phyloP scores from a whole-genome alignment of 2,329 filamentous ascomycete genomes.

The Metarhizium humberi region DNA sequence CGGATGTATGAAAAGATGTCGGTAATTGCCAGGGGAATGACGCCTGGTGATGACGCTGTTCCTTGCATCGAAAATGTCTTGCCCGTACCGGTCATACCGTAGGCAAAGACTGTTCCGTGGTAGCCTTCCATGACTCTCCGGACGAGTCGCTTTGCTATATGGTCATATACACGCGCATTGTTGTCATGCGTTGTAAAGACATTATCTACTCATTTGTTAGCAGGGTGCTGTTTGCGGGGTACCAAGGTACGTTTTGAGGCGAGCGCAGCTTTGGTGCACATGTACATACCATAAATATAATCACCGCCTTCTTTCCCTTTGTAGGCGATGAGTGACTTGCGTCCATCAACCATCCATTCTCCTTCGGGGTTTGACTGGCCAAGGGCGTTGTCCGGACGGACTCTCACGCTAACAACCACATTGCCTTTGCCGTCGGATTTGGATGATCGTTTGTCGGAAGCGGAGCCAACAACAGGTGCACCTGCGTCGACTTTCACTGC shows the following conservation, averaged over 20 bases:
- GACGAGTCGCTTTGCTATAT: conserved; percentile 85
- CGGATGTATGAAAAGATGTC: conserved; percentile 99
- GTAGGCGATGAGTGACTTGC: conserved; percentile 73
- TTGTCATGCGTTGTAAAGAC: conserved; percentile 92
- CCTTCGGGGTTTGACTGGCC: conserved; percentile 55
- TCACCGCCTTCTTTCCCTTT: conserved; percentile 84
- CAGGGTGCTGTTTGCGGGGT: not conserved
- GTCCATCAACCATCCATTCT: conserved; percentile 88
- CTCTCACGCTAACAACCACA: conserved; percentile 88
- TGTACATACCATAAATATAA: conserved; percentile 74
- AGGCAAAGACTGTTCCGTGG: conserved; percentile 95
- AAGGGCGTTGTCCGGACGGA: conserved; percentile 70
- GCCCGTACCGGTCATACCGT: conserved; percentile 97
- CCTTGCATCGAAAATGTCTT: conserved; percentile 99
- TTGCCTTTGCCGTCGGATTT: conserved; percentile 78
- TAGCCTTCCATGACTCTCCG: conserved; percentile 98
- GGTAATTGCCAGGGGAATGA: conserved; percentile 93
- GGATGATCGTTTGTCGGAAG: conserved; percentile 38
- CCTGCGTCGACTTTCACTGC: conserved; percentile 20
- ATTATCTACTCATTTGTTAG: conserved; percentile 56
- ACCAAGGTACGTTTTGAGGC: not conserved
- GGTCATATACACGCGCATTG: conserved; percentile 90
- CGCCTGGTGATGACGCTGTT: conserved; percentile 87
- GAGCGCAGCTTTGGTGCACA: not conserved
- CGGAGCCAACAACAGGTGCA: conserved; percentile 18